These are phyloP conservation scores for Trametes sp. DNA, from an alignment of 1,284 basidiomycete species.

Conservation along the genomic window DNA sequence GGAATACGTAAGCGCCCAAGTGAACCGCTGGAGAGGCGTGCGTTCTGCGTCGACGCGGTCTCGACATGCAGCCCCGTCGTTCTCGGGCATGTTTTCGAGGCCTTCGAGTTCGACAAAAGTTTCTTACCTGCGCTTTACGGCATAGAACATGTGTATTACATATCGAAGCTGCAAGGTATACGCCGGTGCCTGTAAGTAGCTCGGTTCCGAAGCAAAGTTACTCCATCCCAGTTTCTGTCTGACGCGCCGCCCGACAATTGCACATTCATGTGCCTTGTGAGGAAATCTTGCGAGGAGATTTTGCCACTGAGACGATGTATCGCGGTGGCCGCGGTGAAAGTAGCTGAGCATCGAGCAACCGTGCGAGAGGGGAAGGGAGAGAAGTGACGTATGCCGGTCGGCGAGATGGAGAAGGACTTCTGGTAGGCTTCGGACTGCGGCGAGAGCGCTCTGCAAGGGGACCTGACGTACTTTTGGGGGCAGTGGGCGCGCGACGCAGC, in stretches of 20 bases:
- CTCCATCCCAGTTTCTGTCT: background rate
- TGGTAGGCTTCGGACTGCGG: slow-evolving; percentile 24
- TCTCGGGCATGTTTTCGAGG: background rate
- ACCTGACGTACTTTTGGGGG: slow-evolving; percentile 14
- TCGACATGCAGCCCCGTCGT: background rate
- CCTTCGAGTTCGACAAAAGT: background rate
- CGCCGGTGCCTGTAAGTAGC: background rate
- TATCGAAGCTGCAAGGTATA: slow-evolving; percentile 4
- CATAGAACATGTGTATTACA: slow-evolving; percentile 7
- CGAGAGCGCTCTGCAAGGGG: slow-evolving; percentile 19
- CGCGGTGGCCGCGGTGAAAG: slow-evolving; percentile 3
- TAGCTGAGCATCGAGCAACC: slow-evolving; percentile 9
- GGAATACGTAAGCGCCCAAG: too few relatives aligned
- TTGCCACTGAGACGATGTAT: background rate
- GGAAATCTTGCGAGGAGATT: background rate
- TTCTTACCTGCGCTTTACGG: slow-evolving; percentile 16
- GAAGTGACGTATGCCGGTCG: slow-evolving; percentile 25
- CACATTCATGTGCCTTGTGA: background rate
- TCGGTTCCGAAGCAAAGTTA: slow-evolving; percentile 10
- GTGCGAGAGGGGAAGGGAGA: slow-evolving; percentile 17
- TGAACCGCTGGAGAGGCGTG: too few relatives aligned
- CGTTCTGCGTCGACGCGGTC: background rate
- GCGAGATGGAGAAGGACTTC: slow-evolving; percentile 26
- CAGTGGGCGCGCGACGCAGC: background rate
- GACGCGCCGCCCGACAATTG: background rate